Base-by-base conservation (phyloP, 164 flowering plant genomes). In the Pachysandra terminalis region DNA sequence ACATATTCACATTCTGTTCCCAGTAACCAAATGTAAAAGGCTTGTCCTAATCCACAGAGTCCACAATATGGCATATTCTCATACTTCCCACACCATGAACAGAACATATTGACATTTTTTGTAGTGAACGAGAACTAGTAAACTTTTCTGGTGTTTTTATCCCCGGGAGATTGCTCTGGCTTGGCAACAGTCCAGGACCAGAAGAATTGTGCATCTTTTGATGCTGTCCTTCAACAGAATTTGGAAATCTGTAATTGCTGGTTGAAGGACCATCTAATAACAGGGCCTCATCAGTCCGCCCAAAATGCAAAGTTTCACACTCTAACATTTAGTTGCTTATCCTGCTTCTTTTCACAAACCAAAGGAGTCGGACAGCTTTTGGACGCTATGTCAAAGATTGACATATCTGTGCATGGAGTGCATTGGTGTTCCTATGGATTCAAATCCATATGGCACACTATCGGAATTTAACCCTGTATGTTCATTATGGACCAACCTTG, bases 21-120 rank as follows among this genome's bases (percentile, higher is more conserved):
- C 37, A 32, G 7, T 32, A 32, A 32, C 7, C 37, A 32, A 32
- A 32, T 32, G 37, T 7, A 32, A 32, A 7, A 7, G 7, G 5
- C 37, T 32, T 7, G 7, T 32, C 7, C 37, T 32, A 32, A n/a
- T n/a, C n/a, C n/a, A n/a, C n/a, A n/a, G 86, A 78, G 66, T 84
- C 81, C 51, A 80, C 68, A 49, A n/a, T n/a, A n/a, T n/a, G 63
- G 67, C 77, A 64, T 66, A 81, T 54, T 54, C 68, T 64, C 66
- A 62, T 35, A 28, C 74, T 73, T 26, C 72, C 74, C 64, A 37
- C 52, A 41, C 71, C 74, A 66, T 75, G 74, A 66, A 73, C 23
- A 55, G 70, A 59, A 64, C 72, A 74, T 4, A 26, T 56, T 6
- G 81, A 62, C 68, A 70, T 40, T 69, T 48, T 62, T 12, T 62